Evolutionary conservation across 352 stramenopile genomes (phyloP).

Genomic region (Globisporangium spinosum): DNA sequence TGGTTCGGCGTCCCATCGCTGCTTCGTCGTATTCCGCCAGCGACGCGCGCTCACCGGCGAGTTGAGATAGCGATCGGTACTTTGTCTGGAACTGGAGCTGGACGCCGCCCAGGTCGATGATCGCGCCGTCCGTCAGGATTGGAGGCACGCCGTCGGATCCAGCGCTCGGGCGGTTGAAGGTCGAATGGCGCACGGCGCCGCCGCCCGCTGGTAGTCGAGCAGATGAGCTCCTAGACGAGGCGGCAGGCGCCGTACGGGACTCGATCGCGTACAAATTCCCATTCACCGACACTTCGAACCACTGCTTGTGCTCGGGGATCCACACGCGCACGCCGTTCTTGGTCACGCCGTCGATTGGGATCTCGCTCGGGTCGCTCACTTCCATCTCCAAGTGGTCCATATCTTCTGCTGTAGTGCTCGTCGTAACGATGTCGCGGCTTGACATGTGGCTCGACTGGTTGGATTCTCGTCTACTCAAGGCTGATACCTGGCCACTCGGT

Average conservation of each 20-base stretch:
- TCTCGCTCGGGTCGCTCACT: conserved; percentile 28
- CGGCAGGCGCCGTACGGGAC: conserved; percentile 25
- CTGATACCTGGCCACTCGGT: not conserved
- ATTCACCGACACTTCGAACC: conserved; percentile 83
- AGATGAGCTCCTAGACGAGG: conserved; percentile 9
- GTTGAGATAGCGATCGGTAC: conserved; percentile 13
- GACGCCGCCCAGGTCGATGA: conserved; percentile 76
- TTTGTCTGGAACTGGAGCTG: conserved; percentile 71
- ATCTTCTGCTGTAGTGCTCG: conserved; percentile 19
- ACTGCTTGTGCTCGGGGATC: conserved; percentile 66
- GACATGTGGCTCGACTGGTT: conserved; percentile 9
- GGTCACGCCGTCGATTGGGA: conserved; percentile 70
- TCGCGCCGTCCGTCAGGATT: conserved; percentile 60
- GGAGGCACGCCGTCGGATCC: conserved; percentile 32
- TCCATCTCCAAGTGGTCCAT: conserved; percentile 43
- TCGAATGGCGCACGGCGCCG: conserved; percentile 42
- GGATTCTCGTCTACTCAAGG: not conserved
- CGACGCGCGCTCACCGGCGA: conserved; percentile 14
- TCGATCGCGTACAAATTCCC: conserved; percentile 70
- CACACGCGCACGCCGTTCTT: conserved; percentile 80
- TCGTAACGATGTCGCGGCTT: conserved; percentile 11
- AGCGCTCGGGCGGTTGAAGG: conserved; percentile 60
- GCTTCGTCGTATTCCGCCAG: conserved; percentile 25
- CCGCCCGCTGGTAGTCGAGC: conserved; percentile 15
- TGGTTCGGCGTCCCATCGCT: conserved; percentile 2